Evolutionary conservation across 306 rosid genomes (phyloP).

Genomic region (Vigna trinervia): DNA sequence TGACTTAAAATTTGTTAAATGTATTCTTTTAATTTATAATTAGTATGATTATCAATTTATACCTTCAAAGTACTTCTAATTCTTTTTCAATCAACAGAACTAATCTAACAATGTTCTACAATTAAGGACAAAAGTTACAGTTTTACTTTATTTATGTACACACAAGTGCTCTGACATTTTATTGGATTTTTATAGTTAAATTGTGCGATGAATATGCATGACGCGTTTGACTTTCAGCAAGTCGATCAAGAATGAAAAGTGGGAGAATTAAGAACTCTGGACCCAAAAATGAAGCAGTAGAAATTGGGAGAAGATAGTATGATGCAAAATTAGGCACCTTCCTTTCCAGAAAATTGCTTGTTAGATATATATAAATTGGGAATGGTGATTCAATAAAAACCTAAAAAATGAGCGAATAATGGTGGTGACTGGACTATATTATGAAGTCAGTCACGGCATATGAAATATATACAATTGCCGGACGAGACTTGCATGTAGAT

Average conservation of each 20-base stretch:
- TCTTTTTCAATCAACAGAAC: too few relatives aligned
- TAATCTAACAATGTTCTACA: too few relatives aligned
- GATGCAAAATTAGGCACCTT: constrained; percentile 2
- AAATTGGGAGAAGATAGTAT: background rate
- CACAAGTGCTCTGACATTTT: background rate
- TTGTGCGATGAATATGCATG: constrained; percentile 4
- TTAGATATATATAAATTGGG: constrained; percentile 7
- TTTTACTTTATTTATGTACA: background rate
- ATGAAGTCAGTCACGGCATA: constrained; percentile 30
- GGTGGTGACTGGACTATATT: constrained; percentile 29
- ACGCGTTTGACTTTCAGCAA: background rate
- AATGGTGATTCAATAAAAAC: constrained; percentile 29
- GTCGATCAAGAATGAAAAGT: constrained; percentile 7
- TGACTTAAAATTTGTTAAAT: too few relatives aligned
- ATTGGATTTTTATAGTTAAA: background rate
- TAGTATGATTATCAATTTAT: too few relatives aligned
- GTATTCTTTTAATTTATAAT: too few relatives aligned
- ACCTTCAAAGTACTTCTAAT: too few relatives aligned
- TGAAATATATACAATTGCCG: constrained; percentile 44
- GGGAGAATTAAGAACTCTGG: background rate
- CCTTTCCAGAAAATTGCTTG: constrained; percentile 11
- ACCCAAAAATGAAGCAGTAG: constrained; percentile 13
- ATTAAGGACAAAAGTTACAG: too few relatives aligned
- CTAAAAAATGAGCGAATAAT: constrained; percentile 22
- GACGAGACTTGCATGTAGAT: constrained; percentile 34